Evolutionary conservation across 768 basidiomycete species (phyloP).

Genomic region (Psilocybe tampanensis): DNA sequence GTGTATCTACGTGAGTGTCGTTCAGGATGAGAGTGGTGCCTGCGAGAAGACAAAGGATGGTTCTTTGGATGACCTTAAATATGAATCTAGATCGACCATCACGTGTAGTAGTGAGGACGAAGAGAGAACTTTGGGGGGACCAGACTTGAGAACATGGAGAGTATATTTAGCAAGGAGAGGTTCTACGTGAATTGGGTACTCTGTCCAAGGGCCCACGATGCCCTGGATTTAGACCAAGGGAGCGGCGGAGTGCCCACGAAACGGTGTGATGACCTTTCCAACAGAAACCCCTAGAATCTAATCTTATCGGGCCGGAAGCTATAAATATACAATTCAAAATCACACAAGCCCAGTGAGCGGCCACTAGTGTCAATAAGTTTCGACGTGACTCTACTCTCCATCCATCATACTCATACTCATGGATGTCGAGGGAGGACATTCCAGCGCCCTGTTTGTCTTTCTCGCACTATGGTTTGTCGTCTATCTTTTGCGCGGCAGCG

Average conservation of each 20-base stretch:
- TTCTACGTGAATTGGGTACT: neutral
- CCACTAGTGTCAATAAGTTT: neutral
- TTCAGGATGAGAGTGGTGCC: neutral
- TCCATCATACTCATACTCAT: neutral
- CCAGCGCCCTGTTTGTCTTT: slow-evolving; percentile 10
- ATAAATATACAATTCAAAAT: neutral
- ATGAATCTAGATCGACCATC: slow-evolving; percentile 13
- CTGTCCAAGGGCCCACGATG: neutral
- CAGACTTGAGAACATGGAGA: neutral
- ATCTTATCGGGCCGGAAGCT: slow-evolving; percentile 16
- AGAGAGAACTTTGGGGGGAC: neutral
- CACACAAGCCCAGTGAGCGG: too few relatives aligned
- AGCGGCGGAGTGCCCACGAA: neutral
- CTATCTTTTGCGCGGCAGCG: neutral
- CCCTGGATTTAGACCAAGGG: neutral
- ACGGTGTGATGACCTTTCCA: neutral
- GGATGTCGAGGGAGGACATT: slow-evolving; percentile 7
- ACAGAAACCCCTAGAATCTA: slow-evolving; percentile 10
- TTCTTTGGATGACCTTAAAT: slow-evolving; percentile 5
- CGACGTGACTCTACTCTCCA: neutral
- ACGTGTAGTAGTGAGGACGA: slow-evolving; percentile 17
- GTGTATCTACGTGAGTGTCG: neutral
- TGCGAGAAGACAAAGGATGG: neutral
- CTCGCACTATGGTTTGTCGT: neutral
- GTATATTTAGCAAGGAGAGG: neutral